Conservation (phyloP, 1,284 basidiomycete genomes). For the Schizophyllum amplum region DNA sequence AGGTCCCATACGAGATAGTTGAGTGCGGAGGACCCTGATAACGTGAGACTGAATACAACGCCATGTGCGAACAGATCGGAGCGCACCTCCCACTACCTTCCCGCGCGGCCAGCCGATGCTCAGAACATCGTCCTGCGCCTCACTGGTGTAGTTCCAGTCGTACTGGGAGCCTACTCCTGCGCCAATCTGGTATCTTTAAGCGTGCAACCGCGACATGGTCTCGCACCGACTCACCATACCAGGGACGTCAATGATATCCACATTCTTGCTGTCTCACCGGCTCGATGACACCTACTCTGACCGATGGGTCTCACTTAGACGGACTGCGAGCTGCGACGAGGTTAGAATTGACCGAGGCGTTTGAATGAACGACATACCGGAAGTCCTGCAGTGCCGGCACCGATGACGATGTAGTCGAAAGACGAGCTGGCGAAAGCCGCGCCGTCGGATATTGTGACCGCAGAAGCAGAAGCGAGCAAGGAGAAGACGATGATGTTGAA, state of each 20-base stretch:
- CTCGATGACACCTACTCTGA: constrained; percentile 7
- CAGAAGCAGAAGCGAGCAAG: too few species aligned
- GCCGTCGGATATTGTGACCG: neutral
- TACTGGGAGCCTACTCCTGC: neutral
- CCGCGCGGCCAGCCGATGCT: neutral
- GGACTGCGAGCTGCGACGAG: neutral
- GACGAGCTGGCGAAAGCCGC: neutral
- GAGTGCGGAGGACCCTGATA: neutral
- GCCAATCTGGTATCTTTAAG: neutral
- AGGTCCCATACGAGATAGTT: constrained; percentile 5
- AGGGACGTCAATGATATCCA: constrained; percentile 1
- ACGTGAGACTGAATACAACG: too few species aligned
- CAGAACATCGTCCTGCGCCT: neutral
- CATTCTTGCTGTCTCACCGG: neutral
- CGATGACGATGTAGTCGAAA: constrained; percentile 3
- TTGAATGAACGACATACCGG: neutral
- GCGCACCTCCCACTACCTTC: neutral
- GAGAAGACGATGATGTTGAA: too few species aligned
- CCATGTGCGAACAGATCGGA: too few species aligned
- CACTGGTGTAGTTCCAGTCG: constrained; percentile 6
- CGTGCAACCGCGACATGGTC: neutral
- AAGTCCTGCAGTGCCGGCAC: constrained; percentile 1
- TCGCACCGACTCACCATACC: neutral
- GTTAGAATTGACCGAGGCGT: neutral
- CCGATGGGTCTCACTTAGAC: neutral